phyloP scores from a whole-genome alignment of 805 yeast genomes.

The Zygoascus ofunaensis region DNA sequence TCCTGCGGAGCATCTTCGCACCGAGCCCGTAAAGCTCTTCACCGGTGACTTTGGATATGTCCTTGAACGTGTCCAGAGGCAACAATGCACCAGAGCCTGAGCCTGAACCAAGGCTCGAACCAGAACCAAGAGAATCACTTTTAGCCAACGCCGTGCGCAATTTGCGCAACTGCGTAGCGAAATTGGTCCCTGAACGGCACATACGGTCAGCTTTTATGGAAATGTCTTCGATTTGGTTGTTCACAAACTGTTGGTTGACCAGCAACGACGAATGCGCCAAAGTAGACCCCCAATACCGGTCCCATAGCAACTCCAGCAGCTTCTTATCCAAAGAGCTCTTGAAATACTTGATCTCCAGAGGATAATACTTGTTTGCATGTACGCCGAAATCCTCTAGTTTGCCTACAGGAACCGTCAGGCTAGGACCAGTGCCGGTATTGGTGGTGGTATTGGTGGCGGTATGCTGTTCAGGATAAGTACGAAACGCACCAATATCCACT shows the following conservation, averaged over 20 bases:
- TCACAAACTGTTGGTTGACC: constrained; percentile 21
- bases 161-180: background rate
- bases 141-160: background rate
- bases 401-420: constrained; percentile 35
- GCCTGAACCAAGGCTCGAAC: background rate
- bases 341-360: constrained; percentile 54
- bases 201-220: constrained; percentile 13
- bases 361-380: constrained; percentile 61
- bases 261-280: constrained; percentile 26
- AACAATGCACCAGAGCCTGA: background rate
- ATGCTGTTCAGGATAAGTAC: constrained; percentile 49
- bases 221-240: constrained; percentile 24
- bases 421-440: too few relatives aligned
- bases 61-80: background rate
- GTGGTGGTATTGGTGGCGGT: constrained; percentile 3
- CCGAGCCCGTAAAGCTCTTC: constrained; percentile 9
- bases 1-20: background rate
- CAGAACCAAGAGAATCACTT: background rate
- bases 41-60: constrained; percentile 6
- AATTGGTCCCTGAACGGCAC: background rate
- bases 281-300: constrained; percentile 40
- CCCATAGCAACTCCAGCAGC: constrained; percentile 37
- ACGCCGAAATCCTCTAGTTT: constrained; percentile 58
- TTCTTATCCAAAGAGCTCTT: constrained; percentile 42
- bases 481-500: constrained; percentile 81